phyloP scores from a whole-genome alignment of 371 early-diverging fungal genomes.

The Haplosporangium sp. region DNA sequence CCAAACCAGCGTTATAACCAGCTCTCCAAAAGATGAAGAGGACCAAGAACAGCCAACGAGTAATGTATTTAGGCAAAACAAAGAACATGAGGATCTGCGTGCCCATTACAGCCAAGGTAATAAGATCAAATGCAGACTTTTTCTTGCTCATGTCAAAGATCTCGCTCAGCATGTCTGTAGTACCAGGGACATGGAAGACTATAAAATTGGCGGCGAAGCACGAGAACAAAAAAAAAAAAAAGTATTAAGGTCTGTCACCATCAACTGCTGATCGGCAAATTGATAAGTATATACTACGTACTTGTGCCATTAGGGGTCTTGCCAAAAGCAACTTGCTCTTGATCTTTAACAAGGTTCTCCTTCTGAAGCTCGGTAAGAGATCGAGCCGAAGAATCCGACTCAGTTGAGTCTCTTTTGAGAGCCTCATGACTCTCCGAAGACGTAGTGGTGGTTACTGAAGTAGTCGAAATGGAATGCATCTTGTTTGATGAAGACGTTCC shows the following conservation, averaged over 20 bases:
- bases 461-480: slow-evolving; percentile 21
- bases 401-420: slow-evolving; percentile 16
- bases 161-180: slow-evolving; percentile 80
- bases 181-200: slow-evolving; percentile 82
- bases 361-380: slow-evolving; percentile 32
- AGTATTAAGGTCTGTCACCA: background rate
- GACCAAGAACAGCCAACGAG: slow-evolving; percentile 69
- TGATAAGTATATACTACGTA: slow-evolving; percentile 28
- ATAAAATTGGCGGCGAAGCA: slow-evolving; percentile 10
- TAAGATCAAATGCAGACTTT: slow-evolving; percentile 81
- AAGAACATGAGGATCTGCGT: slow-evolving; percentile 76
- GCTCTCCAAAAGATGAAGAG: slow-evolving; percentile 89
- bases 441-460: slow-evolving; percentile 3
- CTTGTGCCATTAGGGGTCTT: slow-evolving; percentile 70
- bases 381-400: slow-evolving; percentile 17
- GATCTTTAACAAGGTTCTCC: slow-evolving; percentile 27
- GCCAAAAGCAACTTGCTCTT: slow-evolving; percentile 59
- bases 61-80: slow-evolving; percentile 62
- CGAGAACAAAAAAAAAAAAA: background rate
- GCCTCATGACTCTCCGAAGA: slow-evolving; percentile 3
- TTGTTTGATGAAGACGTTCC: slow-evolving; percentile 53
- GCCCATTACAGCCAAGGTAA: slow-evolving; percentile 77
- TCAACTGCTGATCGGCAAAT: too few relatives aligned
- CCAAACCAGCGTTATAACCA: slow-evolving; percentile 90
- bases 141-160: slow-evolving; percentile 72